phyloP scores from a whole-genome alignment of 2,329 filamentous ascomycete genomes.

The Beauveria bassiana region DNA sequence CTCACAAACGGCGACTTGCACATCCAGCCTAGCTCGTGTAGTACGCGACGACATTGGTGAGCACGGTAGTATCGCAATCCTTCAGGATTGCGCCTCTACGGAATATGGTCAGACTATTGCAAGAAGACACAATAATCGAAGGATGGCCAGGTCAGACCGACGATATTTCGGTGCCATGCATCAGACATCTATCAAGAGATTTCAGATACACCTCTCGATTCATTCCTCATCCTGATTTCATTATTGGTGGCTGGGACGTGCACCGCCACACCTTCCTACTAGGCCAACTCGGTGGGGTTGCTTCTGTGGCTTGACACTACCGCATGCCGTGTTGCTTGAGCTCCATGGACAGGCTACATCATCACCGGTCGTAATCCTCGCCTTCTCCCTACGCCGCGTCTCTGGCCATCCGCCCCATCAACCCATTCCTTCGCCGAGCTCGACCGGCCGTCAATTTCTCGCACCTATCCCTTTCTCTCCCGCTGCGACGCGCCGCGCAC shows the following conservation, averaged over 20 bases:
- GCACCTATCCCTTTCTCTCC: slow-evolving; percentile 5
- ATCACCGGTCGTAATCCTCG: slow-evolving; percentile 20
- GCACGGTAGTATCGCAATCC: neutral
- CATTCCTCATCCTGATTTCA: too few species aligned
- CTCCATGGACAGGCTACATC: slow-evolving; percentile 21
- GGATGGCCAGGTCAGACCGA: too few species aligned
- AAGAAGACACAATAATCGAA: neutral
- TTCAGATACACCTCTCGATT: too few species aligned
- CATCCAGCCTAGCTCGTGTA: neutral
- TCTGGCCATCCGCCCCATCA: slow-evolving; percentile 10
- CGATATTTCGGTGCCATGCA: too few species aligned
- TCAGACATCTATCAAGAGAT: too few species aligned
- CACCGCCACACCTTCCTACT: neutral
- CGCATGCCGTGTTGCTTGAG: neutral
- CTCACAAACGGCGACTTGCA: neutral
- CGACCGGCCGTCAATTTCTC: slow-evolving; percentile 5
- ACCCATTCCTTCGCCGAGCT: slow-evolving; percentile 8
- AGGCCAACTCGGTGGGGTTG: neutral
- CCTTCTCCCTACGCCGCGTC: slow-evolving; percentile 14
- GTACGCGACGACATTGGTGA: neutral
- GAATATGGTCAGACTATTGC: neutral
- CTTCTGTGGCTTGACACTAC: slow-evolving; percentile 6
- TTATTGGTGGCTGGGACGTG: neutral
- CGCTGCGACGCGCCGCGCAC: slow-evolving; percentile 20
- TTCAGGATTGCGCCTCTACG: neutral